These are phyloP conservation scores for Diaporthe velutina DNA, from an alignment of 2,329 filamentous ascomycete species.

Conservation along the genomic window DNA sequence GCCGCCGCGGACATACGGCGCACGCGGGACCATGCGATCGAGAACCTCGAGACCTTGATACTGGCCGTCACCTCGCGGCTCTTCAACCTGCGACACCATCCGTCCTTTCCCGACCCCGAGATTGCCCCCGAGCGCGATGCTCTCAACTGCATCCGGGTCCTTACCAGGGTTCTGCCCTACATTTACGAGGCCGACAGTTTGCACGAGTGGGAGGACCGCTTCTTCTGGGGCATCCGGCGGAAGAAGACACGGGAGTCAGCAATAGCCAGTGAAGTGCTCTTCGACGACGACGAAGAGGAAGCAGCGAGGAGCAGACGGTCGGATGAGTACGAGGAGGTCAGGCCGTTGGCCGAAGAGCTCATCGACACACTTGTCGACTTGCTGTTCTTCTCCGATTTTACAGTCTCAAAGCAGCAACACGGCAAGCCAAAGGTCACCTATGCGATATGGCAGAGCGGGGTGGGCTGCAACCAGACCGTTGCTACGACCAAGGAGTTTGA, in stretches of 20 bases:
- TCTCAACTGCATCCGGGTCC: slow-evolving; percentile 93
- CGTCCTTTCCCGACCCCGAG: slow-evolving; percentile 89
- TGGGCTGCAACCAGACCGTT: slow-evolving; percentile 92
- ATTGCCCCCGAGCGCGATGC: slow-evolving; percentile 87
- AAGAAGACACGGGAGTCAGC: slow-evolving; percentile 77
- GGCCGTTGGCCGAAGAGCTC: slow-evolving; percentile 91
- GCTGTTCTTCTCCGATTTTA: slow-evolving; percentile 92
- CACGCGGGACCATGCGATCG: slow-evolving; percentile 85
- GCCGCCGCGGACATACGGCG: slow-evolving; percentile 89
- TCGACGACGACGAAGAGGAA: slow-evolving; percentile 78
- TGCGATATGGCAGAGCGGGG: slow-evolving; percentile 97
- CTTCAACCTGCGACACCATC: slow-evolving; percentile 85
- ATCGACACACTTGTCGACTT: slow-evolving; percentile 91
- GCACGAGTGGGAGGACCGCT: slow-evolving; percentile 87
- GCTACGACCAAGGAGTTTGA: slow-evolving; percentile 93
- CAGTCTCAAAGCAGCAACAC: slow-evolving; percentile 78
- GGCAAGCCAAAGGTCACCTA: slow-evolving; percentile 87
- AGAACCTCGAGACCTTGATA: slow-evolving; percentile 91
- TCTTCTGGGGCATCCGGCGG: slow-evolving; percentile 87
- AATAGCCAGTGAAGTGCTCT: slow-evolving; percentile 82
- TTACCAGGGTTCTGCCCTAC: slow-evolving; percentile 91
- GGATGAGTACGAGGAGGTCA: slow-evolving; percentile 82
- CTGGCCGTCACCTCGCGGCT: slow-evolving; percentile 86
- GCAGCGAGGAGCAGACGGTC: slow-evolving; percentile 62
- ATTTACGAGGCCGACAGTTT: slow-evolving; percentile 91